A percentile compares a stretch with the other conserved stretches of the same genome.
phyloP scores from a whole-genome alignment of 768 basidiomycete genomes.

The Clavulina sp. region DNA sequence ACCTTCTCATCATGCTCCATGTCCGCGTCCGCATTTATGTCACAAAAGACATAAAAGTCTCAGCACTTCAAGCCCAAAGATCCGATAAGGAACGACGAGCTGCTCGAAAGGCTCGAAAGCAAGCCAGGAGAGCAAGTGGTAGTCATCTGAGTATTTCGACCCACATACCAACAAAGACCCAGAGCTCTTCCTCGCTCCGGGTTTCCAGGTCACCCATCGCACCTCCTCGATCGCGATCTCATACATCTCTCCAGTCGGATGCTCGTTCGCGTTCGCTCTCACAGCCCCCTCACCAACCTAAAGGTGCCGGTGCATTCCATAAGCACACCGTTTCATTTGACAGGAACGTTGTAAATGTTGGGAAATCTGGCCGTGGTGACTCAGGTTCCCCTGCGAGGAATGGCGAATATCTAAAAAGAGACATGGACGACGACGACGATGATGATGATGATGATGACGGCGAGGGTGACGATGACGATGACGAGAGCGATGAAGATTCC shows the following conservation, averaged over 20 bases:
- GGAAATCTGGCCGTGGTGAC: slow-evolving; percentile 1
- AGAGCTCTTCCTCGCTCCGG: neutral
- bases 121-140: neutral
- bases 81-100: slow-evolving; percentile 15
- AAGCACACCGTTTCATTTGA: too few relatives aligned
- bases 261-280: neutral
- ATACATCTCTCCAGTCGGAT: neutral
- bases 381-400: neutral
- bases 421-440: neutral
- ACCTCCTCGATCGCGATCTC: neutral
- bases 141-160: neutral
- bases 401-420: neutral
- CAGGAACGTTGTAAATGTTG: too few relatives aligned
- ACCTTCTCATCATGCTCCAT: slow-evolving; percentile 70
- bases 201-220: neutral
- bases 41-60: slow-evolving; percentile 52
- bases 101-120: slow-evolving; percentile 12
- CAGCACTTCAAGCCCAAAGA: slow-evolving; percentile 26
- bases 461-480: slow-evolving; percentile 23
- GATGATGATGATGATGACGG: slow-evolving; percentile 17
- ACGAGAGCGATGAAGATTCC: slow-evolving; percentile 2
- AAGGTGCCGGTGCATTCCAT: slow-evolving; percentile 1
- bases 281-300: neutral
- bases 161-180: neutral
- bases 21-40: slow-evolving; percentile 74